Evolutionary conservation across 495 filamentous ascomycete genomes (phyloP).

Genomic region (Neurospora sp.): DNA sequence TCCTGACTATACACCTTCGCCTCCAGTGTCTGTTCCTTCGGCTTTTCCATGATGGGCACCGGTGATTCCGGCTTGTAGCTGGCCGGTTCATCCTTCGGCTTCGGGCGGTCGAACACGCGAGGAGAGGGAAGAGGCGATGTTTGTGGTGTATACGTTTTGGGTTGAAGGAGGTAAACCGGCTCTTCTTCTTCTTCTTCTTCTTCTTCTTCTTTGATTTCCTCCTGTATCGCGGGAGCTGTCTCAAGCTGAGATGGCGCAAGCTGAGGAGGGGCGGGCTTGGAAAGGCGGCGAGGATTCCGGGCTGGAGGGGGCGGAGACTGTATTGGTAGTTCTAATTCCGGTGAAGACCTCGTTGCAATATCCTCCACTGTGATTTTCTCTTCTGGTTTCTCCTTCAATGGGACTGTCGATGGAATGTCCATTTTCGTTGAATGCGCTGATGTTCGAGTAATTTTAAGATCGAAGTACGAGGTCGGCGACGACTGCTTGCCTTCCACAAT

Average conservation of each 20-base stretch:
- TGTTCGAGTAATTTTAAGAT: conserved; percentile 3
- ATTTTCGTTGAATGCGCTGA: not conserved
- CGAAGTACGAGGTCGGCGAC: conserved; percentile 8
- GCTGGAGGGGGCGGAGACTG: conserved; percentile 14
- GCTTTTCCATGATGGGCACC: not conserved
- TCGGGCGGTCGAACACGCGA: conserved; percentile 13
- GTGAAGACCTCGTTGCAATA: not conserved
- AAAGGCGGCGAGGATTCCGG: conserved; percentile 22
- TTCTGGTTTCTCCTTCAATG: not conserved
- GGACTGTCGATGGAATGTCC: not conserved
- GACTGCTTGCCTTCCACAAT: conserved; percentile 7
- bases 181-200: conserved; percentile 24
- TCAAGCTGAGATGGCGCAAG: conserved; percentile 9
- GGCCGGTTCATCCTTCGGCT: not conserved
- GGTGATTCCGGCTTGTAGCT: not conserved
- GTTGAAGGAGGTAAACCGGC: conserved; percentile 38
- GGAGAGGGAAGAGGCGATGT: conserved; percentile 39
- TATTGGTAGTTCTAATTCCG: not conserved
- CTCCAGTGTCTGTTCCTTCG: conserved; percentile 1
- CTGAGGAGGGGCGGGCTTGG: conserved; percentile 10
- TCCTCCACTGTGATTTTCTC: not conserved
- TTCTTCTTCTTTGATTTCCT: conserved; percentile 9
- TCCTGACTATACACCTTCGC: not conserved
- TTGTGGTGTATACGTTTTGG: conserved; percentile 43
- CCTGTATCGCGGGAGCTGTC: not conserved